Evolutionary conservation across 2,329 filamentous ascomycete genomes (phyloP).

Genomic region (Paracoccidioides lutzii): DNA sequence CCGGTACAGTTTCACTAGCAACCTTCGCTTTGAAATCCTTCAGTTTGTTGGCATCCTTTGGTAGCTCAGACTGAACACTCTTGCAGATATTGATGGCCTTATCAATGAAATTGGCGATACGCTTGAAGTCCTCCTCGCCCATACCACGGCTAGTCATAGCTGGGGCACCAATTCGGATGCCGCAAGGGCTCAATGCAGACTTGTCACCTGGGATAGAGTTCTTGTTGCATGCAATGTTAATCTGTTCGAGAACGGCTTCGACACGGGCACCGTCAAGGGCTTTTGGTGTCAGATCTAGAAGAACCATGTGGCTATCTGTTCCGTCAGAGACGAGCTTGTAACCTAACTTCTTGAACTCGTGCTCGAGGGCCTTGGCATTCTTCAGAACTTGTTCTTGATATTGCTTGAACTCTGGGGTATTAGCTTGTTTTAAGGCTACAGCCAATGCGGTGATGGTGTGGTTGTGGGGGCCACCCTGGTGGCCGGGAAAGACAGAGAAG

Average conservation of each 20-base stretch:
- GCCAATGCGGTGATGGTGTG: slow-evolving; percentile 95
- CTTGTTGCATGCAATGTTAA: slow-evolving; percentile 99
- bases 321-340: slow-evolving; percentile 88
- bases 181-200: slow-evolving; percentile 84
- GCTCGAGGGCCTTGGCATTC: slow-evolving; percentile 80
- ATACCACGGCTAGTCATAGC: slow-evolving; percentile 97
- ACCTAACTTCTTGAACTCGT: slow-evolving; percentile 54
- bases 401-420: slow-evolving; percentile 74
- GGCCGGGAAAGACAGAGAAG: slow-evolving; percentile 89
- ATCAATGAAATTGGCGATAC: slow-evolving; percentile 82
- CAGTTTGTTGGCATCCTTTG: slow-evolving; percentile 97
- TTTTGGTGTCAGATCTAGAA: slow-evolving; percentile 82
- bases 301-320: slow-evolving; percentile 93
- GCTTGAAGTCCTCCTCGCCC: slow-evolving; percentile 80
- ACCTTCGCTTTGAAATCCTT: slow-evolving; percentile 99
- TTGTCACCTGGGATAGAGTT: slow-evolving; percentile 97
- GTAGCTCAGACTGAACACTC: slow-evolving; percentile 68
- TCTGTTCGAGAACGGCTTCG: slow-evolving; percentile 89
- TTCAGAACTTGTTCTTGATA: slow-evolving; percentile 84
- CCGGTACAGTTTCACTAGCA: slow-evolving; percentile 58
- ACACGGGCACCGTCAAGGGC: slow-evolving; percentile 81
- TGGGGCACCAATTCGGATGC: slow-evolving; percentile 90
- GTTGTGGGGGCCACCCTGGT: slow-evolving; percentile 97
- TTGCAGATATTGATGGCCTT: slow-evolving; percentile 78
- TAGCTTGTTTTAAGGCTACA: slow-evolving; percentile 88